phyloP scores from a whole-genome alignment of 192 early-diverging fungal species.

The Mortierella alpina region DNA sequence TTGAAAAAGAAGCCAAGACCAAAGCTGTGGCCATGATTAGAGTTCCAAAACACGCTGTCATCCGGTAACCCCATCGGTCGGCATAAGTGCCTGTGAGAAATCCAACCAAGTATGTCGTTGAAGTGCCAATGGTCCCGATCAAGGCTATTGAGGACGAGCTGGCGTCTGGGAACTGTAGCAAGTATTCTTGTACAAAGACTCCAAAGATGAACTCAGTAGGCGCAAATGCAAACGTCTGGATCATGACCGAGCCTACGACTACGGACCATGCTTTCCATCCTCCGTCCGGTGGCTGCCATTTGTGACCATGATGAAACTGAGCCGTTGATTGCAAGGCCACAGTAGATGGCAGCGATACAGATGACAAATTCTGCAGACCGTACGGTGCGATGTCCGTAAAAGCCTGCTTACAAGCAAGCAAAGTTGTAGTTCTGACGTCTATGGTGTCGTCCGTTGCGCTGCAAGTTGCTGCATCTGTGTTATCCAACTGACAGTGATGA shows the following conservation, averaged over 20 bases:
- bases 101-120: constrained; percentile 29
- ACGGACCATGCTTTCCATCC: constrained; percentile 28
- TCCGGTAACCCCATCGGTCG: constrained; percentile 59
- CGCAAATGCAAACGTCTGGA: constrained; percentile 44
- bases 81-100: constrained; percentile 14
- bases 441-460: too few species aligned
- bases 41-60: constrained; percentile 56
- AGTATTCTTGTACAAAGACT: constrained; percentile 35
- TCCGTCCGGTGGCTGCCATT: background rate
- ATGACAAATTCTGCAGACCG: too few species aligned
- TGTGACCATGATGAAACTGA: background rate
- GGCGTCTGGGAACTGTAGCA: constrained; percentile 1
- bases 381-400: too few species aligned
- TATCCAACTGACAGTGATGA: too few species aligned
- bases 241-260: constrained; percentile 22
- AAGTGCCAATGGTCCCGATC: constrained; percentile 35
- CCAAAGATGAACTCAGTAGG: constrained; percentile 48
- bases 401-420: too few species aligned
- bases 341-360: background rate
- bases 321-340: background rate
- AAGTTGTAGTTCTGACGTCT: too few species aligned
- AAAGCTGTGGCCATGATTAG: constrained; percentile 48
- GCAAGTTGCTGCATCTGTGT: too few species aligned
- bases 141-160: constrained; percentile 22
- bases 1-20: constrained; percentile 58